Evolutionary conservation across 2,329 filamentous ascomycete species (phyloP), one percentile per base, ranked within the genome.

Genomic region (Corynespora cassiicola): DNA sequence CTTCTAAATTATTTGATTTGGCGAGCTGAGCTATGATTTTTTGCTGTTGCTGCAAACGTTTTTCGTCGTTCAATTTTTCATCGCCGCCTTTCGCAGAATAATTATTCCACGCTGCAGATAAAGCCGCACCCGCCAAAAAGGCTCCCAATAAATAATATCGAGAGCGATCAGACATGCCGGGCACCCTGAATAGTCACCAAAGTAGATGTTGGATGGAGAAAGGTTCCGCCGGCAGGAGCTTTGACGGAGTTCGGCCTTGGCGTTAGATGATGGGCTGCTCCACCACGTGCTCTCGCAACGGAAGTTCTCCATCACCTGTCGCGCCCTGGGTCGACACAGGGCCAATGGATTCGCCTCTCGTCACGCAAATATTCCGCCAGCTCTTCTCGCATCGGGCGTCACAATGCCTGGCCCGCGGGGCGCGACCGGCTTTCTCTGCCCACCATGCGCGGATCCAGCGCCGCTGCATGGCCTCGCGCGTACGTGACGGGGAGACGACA

Each of bases 291-390:
- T 39, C 41, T 27, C 43, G 50, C 36, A 42, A 42, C 43, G 36
- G 24, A 45, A 49, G 45, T 45, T 30, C 44, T 31, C 28, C 39
- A n/a, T n/a, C 39, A 45, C 31, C 28, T 38, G n/a, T 51, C 47
- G 47, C 48, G 35, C 39, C 29, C 31, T 32, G 12, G 36, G 34
- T 33, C 28, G 33, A 38, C 40, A 41, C 24, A 27, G 31, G 26
- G 44, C 41, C 57, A 61, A 95, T 96, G 90, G 90, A 96, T 73
- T 91, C 88, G 12, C 86, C 86, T 42, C 75, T 88, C 47, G 78
- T 90, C 52, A 82, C 82, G 31, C 86, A 86, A 64, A 79, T 96
- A 63, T 92, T 96, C 61, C 83, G 87, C 58, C 88, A 90, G 74
- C 81, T 97, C 26, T 95, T 95, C 58, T 82, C 83, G 28, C 88